Conservation (phyloP, 202 grass and related monocot species). For the Digitaria exilis region DNA sequence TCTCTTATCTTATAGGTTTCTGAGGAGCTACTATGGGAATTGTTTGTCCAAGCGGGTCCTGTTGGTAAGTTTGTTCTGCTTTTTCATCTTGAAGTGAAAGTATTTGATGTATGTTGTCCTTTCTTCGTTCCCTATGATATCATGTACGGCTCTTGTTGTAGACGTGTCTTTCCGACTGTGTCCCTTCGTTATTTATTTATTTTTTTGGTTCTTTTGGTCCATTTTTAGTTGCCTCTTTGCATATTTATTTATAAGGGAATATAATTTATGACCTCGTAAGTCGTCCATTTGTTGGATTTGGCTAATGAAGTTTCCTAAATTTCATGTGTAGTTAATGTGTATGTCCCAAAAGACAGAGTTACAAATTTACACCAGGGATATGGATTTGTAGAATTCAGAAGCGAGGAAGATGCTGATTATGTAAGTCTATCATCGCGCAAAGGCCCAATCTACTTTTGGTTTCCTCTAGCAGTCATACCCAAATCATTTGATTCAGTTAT, state of each 20-base stretch:
- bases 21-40: conserved; percentile 91
- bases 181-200: too few species aligned
- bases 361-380: conserved; percentile 99
- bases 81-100: background rate
- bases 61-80: conserved; percentile 68
- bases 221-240: background rate
- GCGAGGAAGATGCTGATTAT: conserved; percentile 97
- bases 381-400: conserved; percentile 97
- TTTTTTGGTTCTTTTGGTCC: background rate
- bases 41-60: conserved; percentile 96
- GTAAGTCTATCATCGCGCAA: conserved; percentile 51
- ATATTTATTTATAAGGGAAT: background rate
- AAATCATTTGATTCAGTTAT: conserved; percentile 21
- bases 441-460: conserved; percentile 20
- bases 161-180: background rate
- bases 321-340: conserved; percentile 91
- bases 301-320: conserved; percentile 29
- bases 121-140: conserved; percentile 7
- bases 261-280: background rate
- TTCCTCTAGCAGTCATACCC: conserved; percentile 3
- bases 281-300: background rate
- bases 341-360: conserved; percentile 99
- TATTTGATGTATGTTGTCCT: conserved; percentile 10
- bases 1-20: conserved; percentile 51
- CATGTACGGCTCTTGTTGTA: background rate